These are phyloP conservation scores for Halenospora varia DNA, from an alignment of 495 filamentous ascomycete genomes.

Conservation along the genomic window DNA sequence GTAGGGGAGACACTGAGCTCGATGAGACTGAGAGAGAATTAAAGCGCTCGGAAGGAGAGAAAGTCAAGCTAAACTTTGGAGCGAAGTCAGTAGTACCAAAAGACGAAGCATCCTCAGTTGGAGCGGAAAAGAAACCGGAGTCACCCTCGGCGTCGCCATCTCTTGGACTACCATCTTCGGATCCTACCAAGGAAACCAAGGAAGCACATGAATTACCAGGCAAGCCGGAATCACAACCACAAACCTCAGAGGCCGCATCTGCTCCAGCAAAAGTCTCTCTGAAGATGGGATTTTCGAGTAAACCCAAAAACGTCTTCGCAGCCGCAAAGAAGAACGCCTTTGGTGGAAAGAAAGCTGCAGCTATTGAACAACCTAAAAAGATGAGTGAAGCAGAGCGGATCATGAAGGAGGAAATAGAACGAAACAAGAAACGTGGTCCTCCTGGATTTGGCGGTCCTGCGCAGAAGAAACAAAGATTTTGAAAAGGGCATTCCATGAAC, in stretches of 20 bases:
- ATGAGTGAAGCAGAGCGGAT: slow-evolving; percentile 89
- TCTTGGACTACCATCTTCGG: neutral
- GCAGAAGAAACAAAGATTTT: slow-evolving; percentile 25
- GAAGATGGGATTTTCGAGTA: slow-evolving; percentile 49
- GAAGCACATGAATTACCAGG: slow-evolving; percentile 1
- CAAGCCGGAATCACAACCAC: neutral
- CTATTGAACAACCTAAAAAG: slow-evolving; percentile 60
- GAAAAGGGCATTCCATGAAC: no score
- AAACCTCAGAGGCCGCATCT: neutral
- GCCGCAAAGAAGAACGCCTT: slow-evolving; percentile 62
- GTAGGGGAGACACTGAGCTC: slow-evolving; percentile 37
- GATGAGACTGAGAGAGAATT: slow-evolving; percentile 48
- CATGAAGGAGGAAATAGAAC: slow-evolving; percentile 81
- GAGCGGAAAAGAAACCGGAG: neutral
- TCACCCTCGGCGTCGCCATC: neutral
- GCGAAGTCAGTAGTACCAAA: slow-evolving; percentile 32
- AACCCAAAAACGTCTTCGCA: slow-evolving; percentile 85
- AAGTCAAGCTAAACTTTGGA: slow-evolving; percentile 74
- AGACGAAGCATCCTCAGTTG: neutral
- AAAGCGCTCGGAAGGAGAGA: slow-evolving; percentile 73
- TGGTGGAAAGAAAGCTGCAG: slow-evolving; percentile 53
- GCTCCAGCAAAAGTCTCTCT: slow-evolving; percentile 40
- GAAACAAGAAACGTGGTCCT: slow-evolving; percentile 54
- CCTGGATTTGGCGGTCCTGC: slow-evolving; percentile 29
- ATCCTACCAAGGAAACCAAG: neutral